These are phyloP conservation scores for Nemania sp. DNA, from an alignment of 2,329 filamentous ascomycete species.

Conservation along the genomic window DNA sequence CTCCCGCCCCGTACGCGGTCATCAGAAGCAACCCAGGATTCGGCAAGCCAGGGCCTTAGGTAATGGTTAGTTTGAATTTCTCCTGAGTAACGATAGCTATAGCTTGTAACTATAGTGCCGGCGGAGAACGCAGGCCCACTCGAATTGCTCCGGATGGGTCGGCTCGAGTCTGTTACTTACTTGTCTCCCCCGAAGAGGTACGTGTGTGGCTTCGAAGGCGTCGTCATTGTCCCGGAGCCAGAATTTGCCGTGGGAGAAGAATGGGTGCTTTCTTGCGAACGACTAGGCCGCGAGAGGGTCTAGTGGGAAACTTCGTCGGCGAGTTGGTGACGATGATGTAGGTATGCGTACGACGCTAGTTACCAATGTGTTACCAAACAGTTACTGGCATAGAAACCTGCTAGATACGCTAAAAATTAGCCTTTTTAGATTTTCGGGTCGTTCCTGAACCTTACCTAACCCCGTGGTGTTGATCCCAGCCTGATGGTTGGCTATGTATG, in stretches of 20 bases:
- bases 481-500: background rate
- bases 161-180: constrained; percentile 49
- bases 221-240: constrained; percentile 19
- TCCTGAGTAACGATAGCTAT: background rate
- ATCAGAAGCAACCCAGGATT: constrained; percentile 76
- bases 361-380: background rate
- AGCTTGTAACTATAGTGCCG: background rate
- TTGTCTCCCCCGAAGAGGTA: constrained; percentile 57
- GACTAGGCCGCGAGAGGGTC: background rate
- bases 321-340: constrained; percentile 7
- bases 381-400: background rate
- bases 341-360: background rate
- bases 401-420: constrained; percentile 8
- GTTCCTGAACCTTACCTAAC: constrained; percentile 12
- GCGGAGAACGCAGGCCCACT: background rate
- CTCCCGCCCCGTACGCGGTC: constrained; percentile 82
- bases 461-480: background rate
- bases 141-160: background rate
- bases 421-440: background rate
- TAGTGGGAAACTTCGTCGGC: background rate
- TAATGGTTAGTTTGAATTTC: constrained; percentile 9
- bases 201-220: constrained; percentile 25
- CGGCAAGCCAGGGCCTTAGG: constrained; percentile 68
- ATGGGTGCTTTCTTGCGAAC: background rate
- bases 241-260: background rate